Conservation (phyloP, 345 rosid genomes). For the Citrus hindsii region DNA sequence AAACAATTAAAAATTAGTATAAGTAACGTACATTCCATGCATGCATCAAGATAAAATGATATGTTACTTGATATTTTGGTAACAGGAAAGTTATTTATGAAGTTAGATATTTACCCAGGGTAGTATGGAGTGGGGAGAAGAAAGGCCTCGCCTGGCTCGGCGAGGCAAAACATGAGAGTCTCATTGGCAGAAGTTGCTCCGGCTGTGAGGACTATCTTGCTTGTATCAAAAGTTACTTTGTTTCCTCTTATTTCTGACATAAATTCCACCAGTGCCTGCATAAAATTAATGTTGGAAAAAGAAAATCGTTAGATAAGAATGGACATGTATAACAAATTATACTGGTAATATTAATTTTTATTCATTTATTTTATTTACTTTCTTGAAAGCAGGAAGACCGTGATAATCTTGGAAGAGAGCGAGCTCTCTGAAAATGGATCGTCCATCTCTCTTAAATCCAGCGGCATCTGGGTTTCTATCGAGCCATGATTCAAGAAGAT, state of each 20-base stretch:
- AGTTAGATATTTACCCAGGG: constrained; percentile 55
- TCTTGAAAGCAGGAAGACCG: constrained; percentile 67
- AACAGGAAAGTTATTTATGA: constrained; percentile 15
- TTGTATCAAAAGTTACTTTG: constrained; percentile 56
- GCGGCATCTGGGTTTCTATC: constrained; percentile 64
- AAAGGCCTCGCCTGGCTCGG: constrained; percentile 73
- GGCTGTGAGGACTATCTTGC: constrained; percentile 61
- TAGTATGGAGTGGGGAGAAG: constrained; percentile 84
- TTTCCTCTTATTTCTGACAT: constrained; percentile 87
- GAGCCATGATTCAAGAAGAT: constrained; percentile 69
- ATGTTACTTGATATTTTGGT: constrained; percentile 19
- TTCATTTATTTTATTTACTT: constrained; percentile 27
- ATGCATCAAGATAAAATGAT: not conserved
- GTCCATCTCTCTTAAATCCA: constrained; percentile 53
- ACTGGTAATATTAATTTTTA: not conserved
- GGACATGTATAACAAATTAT: not conserved
- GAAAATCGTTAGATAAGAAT: constrained; percentile 2
- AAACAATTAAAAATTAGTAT: constrained; percentile 19
- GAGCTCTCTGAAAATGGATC: constrained; percentile 67
- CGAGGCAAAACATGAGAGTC: constrained; percentile 72
- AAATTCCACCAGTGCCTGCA: constrained; percentile 69
- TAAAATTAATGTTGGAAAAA: not conserved
- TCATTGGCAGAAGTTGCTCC: constrained; percentile 89
- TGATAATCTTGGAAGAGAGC: constrained; percentile 89
- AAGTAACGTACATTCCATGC: constrained; percentile 21